Conservation (phyloP, 192 early-diverging fungal species). For the Chytriomyces sp. region DNA sequence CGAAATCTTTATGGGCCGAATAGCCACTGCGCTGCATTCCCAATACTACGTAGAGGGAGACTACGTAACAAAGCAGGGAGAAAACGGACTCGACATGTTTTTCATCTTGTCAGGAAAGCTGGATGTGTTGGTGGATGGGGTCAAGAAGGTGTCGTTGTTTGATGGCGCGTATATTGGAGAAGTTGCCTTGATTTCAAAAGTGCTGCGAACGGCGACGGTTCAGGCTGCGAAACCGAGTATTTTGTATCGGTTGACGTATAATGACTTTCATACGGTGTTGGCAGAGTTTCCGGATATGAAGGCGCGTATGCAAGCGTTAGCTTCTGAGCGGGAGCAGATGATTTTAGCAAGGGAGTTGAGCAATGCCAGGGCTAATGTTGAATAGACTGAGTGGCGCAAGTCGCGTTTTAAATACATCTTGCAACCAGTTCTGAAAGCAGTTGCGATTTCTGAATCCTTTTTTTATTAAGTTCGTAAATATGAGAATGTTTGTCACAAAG, state of each 20-base stretch:
- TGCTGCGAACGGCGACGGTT: slow-evolving; percentile 31
- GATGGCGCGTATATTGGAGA: slow-evolving; percentile 35
- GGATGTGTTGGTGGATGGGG: slow-evolving; percentile 45
- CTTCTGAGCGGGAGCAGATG: not conserved
- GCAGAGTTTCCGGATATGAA: slow-evolving; percentile 34
- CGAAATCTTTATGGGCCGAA: slow-evolving; percentile 45
- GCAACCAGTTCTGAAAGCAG: no score
- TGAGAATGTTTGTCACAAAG: no score
- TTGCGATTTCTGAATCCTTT: no score
- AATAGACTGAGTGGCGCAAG: no score
- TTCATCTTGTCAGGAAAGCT: slow-evolving; percentile 51
- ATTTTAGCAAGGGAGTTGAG: no score
- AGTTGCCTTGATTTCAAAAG: slow-evolving; percentile 31
- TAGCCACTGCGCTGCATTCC: slow-evolving; percentile 40
- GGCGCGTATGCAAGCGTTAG: slow-evolving; percentile 13
- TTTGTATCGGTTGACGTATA: slow-evolving; percentile 27
- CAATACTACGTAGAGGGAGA: slow-evolving; percentile 31
- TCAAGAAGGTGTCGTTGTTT: slow-evolving; percentile 29
- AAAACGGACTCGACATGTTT: slow-evolving; percentile 54
- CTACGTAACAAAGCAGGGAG: slow-evolving; percentile 33
- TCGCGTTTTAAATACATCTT: no score
- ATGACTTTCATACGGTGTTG: slow-evolving; percentile 20
- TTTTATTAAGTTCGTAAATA: no score
- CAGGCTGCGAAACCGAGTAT: slow-evolving; percentile 22
- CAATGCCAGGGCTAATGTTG: no score